Evolutionary conservation across 2,329 filamentous ascomycete genomes (phyloP).

Genomic region (Pestalotiopsis sp.): DNA sequence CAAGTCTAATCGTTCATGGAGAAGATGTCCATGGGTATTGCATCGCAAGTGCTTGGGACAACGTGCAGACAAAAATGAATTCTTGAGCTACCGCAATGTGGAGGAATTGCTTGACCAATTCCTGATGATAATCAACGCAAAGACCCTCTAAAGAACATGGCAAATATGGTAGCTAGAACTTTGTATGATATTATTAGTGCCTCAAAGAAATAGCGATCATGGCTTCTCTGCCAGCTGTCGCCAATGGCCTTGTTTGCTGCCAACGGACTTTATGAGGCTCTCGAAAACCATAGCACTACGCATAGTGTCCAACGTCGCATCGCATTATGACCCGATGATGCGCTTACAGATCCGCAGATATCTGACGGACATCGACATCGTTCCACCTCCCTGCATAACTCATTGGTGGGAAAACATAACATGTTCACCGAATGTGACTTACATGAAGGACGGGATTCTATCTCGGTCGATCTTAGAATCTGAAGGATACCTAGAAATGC

Average conservation of each 20-base stretch:
- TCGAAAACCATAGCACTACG: neutral
- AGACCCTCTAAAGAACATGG: too few relatives aligned
- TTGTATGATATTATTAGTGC: too few relatives aligned
- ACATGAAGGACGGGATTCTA: neutral
- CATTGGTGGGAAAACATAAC: neutral
- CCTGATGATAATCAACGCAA: too few relatives aligned
- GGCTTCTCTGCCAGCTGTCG: neutral
- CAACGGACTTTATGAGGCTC: neutral
- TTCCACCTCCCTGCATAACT: neutral
- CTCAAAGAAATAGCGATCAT: too few relatives aligned
- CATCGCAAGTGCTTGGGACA: too few relatives aligned
- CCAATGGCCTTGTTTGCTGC: neutral
- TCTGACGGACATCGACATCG: neutral
- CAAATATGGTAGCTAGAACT: too few relatives aligned
- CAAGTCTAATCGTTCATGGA: too few relatives aligned
- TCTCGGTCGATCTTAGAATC: neutral
- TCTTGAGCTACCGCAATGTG: too few relatives aligned
- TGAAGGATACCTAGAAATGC: neutral
- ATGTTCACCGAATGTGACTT: neutral
- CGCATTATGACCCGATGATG: constrained; percentile 2
- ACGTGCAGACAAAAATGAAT: too few relatives aligned
- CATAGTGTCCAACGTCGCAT: neutral
- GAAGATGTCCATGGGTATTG: too few relatives aligned
- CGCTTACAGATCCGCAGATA: neutral
- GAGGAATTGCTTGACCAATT: too few relatives aligned